Percentiles rank a stretch among this genome's conserved stretches.
Conservation (phyloP, 2,329 filamentous ascomycete genomes). For the Talaromyces sp. region DNA sequence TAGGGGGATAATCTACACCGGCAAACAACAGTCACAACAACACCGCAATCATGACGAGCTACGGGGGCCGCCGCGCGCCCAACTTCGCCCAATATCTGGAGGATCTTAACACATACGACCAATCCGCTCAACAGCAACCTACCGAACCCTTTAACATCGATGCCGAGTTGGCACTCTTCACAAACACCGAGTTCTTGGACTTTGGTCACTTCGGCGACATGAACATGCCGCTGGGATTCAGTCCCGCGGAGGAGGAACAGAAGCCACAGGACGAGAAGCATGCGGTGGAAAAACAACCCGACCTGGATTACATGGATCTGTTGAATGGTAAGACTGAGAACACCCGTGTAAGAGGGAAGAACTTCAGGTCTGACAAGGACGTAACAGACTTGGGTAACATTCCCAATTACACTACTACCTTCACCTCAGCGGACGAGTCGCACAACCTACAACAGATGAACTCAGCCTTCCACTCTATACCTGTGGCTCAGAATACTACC, state of each 20-base stretch:
- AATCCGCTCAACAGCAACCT: constrained; percentile 52
- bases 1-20: neutral
- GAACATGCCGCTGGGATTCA: constrained; percentile 30
- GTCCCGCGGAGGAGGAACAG: constrained; percentile 29
- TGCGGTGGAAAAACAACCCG: constrained; percentile 25
- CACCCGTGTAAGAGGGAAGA: neutral
- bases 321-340: constrained; percentile 37
- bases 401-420: constrained; percentile 30
- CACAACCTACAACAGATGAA: constrained; percentile 18
- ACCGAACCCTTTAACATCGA: constrained; percentile 63
- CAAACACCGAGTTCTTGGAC: constrained; percentile 77
- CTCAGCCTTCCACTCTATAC: constrained; percentile 10
- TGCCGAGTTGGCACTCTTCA: constrained; percentile 72
- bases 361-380: constrained; percentile 10
- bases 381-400: constrained; percentile 34
- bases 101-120: constrained; percentile 72
- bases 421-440: constrained; percentile 27
- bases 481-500: constrained; percentile 16
- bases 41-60: constrained; percentile 60
- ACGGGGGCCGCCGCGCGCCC: constrained; percentile 71
- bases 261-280: constrained; percentile 22
- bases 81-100: constrained; percentile 89
- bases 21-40: neutral
- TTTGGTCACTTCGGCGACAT: constrained; percentile 54
- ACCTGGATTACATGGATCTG: constrained; percentile 42